These are phyloP conservation scores for Ramularia endophylla DNA, from an alignment of 2,329 filamentous ascomycete species.

Conservation along the genomic window DNA sequence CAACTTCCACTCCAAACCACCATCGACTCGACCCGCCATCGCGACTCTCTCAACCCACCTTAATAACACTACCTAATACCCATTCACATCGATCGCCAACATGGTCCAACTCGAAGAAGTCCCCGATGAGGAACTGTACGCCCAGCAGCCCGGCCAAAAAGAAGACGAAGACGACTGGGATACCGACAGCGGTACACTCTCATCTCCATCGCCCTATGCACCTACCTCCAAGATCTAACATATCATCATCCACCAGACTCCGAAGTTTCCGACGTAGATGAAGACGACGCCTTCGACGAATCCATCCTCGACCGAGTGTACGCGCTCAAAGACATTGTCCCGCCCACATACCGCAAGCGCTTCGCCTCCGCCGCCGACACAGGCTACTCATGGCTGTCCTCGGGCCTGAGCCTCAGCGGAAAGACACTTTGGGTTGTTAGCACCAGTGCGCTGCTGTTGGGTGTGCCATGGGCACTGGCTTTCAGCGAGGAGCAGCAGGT, in stretches of 20 bases:
- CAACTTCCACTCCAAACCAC: background rate
- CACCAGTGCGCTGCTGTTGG: constrained; percentile 81
- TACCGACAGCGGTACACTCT: constrained; percentile 75
- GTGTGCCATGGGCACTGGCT: constrained; percentile 88
- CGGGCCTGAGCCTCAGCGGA: constrained; percentile 64
- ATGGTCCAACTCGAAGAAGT: constrained; percentile 99
- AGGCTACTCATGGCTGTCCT: constrained; percentile 53
- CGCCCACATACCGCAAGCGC: constrained; percentile 39
- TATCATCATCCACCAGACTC: constrained; percentile 52
- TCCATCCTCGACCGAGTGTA: constrained; percentile 37
- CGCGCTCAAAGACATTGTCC: constrained; percentile 41
- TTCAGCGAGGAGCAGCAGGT: constrained; percentile 96
- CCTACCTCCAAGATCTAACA: background rate
- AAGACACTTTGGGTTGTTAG: constrained; percentile 87
- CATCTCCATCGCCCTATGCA: background rate
- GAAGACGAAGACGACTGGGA: constrained; percentile 76
- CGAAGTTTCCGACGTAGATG: constrained; percentile 65
- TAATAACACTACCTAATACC: background rate
- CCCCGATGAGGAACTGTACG: constrained; percentile 88
- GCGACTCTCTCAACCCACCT: background rate
- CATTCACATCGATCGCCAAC: constrained; percentile 32
- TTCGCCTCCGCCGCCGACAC: constrained; percentile 40
- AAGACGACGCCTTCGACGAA: constrained; percentile 52
- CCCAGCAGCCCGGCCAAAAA: constrained; percentile 57
- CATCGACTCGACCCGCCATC: background rate